Percentiles rank a stretch among this genome's conserved stretches.
These are phyloP conservation scores for Mallotus nudiflorus DNA, from an alignment of 345 rosid genomes.

Conservation along the genomic window DNA sequence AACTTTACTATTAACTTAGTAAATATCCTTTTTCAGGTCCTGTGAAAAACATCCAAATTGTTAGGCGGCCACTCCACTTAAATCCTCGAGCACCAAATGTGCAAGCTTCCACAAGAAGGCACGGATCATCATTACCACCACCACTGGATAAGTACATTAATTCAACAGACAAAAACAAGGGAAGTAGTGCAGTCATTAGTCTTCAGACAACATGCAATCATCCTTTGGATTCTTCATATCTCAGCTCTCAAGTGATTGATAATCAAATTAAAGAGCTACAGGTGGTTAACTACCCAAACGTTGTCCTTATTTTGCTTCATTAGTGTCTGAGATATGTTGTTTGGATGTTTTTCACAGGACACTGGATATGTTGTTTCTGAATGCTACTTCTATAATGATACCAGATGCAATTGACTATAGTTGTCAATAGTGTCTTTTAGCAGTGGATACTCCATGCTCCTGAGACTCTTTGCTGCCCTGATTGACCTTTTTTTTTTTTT, in stretches of 20 bases:
- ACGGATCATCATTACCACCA: constrained; percentile 48
- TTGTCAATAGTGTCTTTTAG: not conserved
- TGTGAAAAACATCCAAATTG: constrained; percentile 64
- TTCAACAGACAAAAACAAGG: constrained; percentile 41
- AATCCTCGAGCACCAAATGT: constrained; percentile 21
- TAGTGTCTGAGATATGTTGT: no score
- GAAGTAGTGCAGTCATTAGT: constrained; percentile 32
- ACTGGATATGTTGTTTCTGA: not conserved
- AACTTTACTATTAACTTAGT: not conserved
- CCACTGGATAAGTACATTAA: constrained; percentile 59
- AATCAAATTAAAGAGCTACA: constrained; percentile 65
- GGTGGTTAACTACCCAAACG: constrained; percentile 41
- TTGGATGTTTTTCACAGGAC: no score
- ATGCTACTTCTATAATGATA: not conserved
- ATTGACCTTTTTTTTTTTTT: not conserved
- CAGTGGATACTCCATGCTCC: not conserved
- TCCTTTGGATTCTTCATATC: constrained; percentile 31
- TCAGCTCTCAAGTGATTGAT: constrained; percentile 46
- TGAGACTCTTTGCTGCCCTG: not conserved
- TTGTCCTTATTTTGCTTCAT: not conserved
- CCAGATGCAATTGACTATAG: not conserved
- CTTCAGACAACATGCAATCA: constrained; percentile 37
- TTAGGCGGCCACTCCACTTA: constrained; percentile 37
- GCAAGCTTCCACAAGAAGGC: constrained; percentile 53
- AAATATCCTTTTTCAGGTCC: constrained; percentile 45